Evolutionary conservation across 208 protist species (phyloP).

Genomic region (Leishmania guyanensis): DNA sequence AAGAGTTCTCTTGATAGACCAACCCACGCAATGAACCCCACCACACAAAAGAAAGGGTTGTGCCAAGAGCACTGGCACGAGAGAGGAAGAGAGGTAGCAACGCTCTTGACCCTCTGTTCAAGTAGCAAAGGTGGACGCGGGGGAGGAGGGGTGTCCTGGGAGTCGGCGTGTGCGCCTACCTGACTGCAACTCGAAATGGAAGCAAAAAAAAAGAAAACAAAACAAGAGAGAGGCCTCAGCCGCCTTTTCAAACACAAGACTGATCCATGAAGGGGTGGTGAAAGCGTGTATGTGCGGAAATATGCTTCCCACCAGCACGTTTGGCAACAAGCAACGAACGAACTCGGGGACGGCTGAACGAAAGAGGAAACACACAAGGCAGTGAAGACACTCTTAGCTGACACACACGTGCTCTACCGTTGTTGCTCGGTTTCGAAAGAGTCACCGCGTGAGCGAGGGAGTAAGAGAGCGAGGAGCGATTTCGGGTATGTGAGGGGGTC

Average conservation of each 20-base stretch:
- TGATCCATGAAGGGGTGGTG: neutral
- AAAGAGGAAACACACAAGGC: neutral
- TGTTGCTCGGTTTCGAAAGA: neutral
- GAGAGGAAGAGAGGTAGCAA: neutral
- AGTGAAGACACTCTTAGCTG: neutral
- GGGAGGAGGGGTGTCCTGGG: neutral
- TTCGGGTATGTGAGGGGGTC: neutral
- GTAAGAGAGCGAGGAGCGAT: neutral
- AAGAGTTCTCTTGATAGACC: neutral
- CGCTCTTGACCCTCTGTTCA: neutral
- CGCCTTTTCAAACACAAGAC: neutral
- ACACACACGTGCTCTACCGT: neutral
- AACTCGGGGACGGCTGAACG: neutral
- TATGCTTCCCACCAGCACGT: neutral
- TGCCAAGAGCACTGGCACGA: neutral
- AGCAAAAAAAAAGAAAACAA: neutral
- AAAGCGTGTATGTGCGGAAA: neutral
- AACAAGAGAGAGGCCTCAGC: neutral
- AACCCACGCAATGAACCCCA: neutral
- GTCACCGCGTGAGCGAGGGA: neutral
- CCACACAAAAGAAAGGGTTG: neutral
- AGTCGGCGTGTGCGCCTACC: neutral
- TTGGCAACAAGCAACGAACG: neutral
- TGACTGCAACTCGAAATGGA: neutral
- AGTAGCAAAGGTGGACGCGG: neutral